Evolutionary conservation across 345 rosid species (phyloP).

Genomic region (Eucalyptus fibrosa): DNA sequence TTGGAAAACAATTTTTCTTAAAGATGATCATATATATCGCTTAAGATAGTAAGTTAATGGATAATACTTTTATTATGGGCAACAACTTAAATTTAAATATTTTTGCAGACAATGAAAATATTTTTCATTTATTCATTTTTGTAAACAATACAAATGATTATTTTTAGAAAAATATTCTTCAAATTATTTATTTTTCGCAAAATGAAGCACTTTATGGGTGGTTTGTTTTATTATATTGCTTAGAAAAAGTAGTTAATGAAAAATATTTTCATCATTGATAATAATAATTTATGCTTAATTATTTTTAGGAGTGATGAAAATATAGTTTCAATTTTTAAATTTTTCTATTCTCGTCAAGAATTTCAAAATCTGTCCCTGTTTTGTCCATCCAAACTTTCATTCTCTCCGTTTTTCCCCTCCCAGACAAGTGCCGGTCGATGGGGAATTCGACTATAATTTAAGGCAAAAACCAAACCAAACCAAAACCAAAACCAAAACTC

Average conservation of each 20-base stretch:
- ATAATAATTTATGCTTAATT: not conserved
- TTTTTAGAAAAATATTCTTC: not conserved
- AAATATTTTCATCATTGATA: not conserved
- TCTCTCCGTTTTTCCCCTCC: not conserved
- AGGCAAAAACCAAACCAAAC: not conserved
- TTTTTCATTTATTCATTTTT: not conserved
- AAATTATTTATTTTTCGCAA: not conserved
- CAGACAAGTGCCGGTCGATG: not conserved
- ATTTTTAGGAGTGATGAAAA: not conserved
- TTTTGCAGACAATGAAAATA: not conserved
- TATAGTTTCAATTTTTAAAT: not conserved
- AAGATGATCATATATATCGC: rapidly evolving
- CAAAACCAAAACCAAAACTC: not conserved
- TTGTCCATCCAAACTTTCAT: not conserved
- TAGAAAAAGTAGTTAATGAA: not conserved
- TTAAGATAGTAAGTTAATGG: not conserved
- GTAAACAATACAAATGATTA: too few relatives aligned
- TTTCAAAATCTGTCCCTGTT: not conserved
- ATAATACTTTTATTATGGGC: not conserved
- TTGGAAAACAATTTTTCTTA: not conserved
- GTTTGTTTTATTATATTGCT: not conserved
- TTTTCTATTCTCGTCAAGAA: not conserved
- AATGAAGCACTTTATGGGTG: too few relatives aligned
- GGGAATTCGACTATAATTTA: not conserved
- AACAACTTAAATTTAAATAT: not conserved